Percentiles rank a stretch among this genome's conserved stretches.
Evolutionary conservation across 192 early-diverging fungal genomes (phyloP).

Genomic region (Podila clonocystis): DNA sequence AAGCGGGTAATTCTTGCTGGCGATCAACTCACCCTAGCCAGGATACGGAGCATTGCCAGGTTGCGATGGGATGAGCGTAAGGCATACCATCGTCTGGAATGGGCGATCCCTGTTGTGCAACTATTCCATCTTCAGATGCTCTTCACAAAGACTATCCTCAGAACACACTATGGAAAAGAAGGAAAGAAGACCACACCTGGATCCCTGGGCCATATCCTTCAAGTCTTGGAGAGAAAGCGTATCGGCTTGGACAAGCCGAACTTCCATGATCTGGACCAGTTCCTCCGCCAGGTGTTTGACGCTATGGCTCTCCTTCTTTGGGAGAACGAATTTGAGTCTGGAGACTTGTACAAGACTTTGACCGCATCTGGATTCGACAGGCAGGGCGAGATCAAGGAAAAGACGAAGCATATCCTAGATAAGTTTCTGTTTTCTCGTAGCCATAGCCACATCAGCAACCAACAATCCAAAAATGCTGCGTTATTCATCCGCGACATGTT

Average conservation of each 20-base stretch:
- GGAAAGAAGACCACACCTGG: not conserved
- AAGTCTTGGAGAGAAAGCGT: conserved; percentile 9
- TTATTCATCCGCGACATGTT: conserved; percentile 6
- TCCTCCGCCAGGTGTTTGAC: conserved; percentile 7
- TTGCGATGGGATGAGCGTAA: not conserved
- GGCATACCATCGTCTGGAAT: conserved; percentile 3
- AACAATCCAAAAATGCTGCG: not conserved
- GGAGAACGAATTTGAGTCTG: not conserved
- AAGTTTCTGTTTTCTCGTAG: not conserved
- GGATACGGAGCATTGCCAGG: not conserved
- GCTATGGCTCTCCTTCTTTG: conserved; percentile 4
- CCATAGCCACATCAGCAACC: not conserved
- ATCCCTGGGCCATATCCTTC: not conserved
- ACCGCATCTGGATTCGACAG: not conserved
- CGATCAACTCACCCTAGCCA: conserved; percentile 11
- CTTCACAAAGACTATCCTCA: conserved; percentile 1
- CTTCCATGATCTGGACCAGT: conserved; percentile 18
- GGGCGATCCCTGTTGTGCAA: conserved; percentile 12
- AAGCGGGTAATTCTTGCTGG: conserved; percentile 6
- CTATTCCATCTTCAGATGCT: conserved; percentile 25
- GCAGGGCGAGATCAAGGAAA: no score
- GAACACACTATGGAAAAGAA: conserved; percentile 1
- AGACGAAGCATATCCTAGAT: not conserved
- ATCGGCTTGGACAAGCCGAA: conserved; percentile 1
- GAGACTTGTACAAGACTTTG: no score